Conservation (phyloP, 495 filamentous ascomycete species). For the Aeminium ludgeri region DNA sequence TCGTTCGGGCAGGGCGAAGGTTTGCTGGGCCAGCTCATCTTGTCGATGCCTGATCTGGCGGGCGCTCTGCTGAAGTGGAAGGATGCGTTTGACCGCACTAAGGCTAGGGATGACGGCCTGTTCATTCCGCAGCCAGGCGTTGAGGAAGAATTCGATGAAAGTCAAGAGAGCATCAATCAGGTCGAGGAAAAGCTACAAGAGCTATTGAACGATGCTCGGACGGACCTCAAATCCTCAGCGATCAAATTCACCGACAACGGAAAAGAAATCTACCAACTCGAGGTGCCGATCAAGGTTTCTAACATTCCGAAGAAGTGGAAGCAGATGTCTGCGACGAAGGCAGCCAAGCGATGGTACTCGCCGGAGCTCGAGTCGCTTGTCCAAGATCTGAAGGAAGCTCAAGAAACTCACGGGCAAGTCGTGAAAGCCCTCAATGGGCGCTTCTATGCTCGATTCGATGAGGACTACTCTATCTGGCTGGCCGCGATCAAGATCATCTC, state of each 20-base stretch:
- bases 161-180: conserved; percentile 56
- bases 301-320: conserved; percentile 69
- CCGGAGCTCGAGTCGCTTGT: conserved; percentile 66
- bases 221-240: conserved; percentile 46
- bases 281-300: conserved; percentile 63
- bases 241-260: conserved; percentile 79
- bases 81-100: conserved; percentile 72
- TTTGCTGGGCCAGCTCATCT: conserved; percentile 67
- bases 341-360: conserved; percentile 90
- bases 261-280: conserved; percentile 94
- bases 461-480: conserved; percentile 76
- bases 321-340: conserved; percentile 86
- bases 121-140: conserved; percentile 80
- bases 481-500: conserved; percentile 71
- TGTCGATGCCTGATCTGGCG: conserved; percentile 67
- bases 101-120: conserved; percentile 56
- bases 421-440: conserved; percentile 69
- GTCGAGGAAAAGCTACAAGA: conserved; percentile 55
- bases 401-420: conserved; percentile 87
- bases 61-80: conserved; percentile 71
- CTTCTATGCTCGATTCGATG: conserved; percentile 77
- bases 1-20: conserved; percentile 55
- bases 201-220: conserved; percentile 52
- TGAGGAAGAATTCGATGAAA: conserved; percentile 82
- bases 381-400: conserved; percentile 73